Base-by-base conservation (phyloP, 2,329 filamentous ascomycete genomes). In the Fusarium sp. region DNA sequence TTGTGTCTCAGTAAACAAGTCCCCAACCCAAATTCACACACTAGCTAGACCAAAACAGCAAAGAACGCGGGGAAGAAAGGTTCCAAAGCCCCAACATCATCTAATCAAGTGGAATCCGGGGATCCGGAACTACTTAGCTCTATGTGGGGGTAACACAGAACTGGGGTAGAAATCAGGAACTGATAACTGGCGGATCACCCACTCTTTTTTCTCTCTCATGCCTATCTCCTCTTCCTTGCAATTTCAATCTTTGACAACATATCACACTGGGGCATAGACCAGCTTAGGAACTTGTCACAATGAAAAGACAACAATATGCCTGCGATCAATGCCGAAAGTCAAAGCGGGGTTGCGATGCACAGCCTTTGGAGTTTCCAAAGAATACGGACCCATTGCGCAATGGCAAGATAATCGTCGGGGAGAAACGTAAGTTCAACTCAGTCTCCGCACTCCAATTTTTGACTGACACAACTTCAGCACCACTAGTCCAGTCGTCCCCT, bases 271-370 rank as follows among this genome's bases (percentile, higher is more conserved):
- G 16, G 3, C 9, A 28, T 4, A 4, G 6, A 12, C 10, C 8
- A 26, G 28, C 13, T 8, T 10, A 6, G n/a, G 12, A 7, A 1
- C 1, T 18, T 16, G 7, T 33, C 6, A n/a, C 18, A 20, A 65
- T 65, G 62, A 65, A 65, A 18, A 64, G 62, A 65, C 41, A 49
- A 3, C 62, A 65, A 16, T 65, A 65, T 42, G 62, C 62, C 30
- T 65, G 62, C 40, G 62, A 65, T 15, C 62, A 65, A 33, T 65
- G 62, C 16, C 51, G 62, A 28, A 64, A 64, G 31, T 65, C 59
- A 3, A 65, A 65, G 20, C 42, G 61, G 13, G 61, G 61, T n/a
- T 64, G 61, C n/a, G 61, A 64, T 40, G 61, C 61, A 9, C 45
- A 40, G 11, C 61, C 60, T 3, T 13, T 64, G 16, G 61, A 64